Evolutionary conservation across 352 stramenopile species (phyloP).

Genomic region (Globisporangium paroecandrum): DNA sequence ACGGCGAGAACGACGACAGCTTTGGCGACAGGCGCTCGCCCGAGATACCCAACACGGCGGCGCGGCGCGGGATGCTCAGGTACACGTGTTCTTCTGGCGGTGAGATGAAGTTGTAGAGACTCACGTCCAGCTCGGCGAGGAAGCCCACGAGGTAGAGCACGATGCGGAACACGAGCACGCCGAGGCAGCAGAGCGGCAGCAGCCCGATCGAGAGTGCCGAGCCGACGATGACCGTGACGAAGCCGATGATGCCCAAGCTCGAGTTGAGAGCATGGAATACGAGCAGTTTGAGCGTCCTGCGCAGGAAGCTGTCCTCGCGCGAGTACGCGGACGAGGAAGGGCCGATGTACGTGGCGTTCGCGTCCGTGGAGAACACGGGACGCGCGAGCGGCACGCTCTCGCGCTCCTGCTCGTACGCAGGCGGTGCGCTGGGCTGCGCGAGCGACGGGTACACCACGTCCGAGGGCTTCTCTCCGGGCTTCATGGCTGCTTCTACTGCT

Average conservation of each 20-base stretch:
- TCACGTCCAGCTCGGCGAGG: slow-evolving; percentile 55
- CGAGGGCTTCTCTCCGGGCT: slow-evolving; percentile 13
- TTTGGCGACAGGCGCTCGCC: slow-evolving; percentile 51
- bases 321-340: slow-evolving; percentile 15
- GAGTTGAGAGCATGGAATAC: slow-evolving; percentile 65
- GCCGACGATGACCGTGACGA: slow-evolving; percentile 40
- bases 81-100: slow-evolving; percentile 49
- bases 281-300: slow-evolving; percentile 42
- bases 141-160: slow-evolving; percentile 48
- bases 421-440: slow-evolving; percentile 25
- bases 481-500: slow-evolving; percentile 5
- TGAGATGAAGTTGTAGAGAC: slow-evolving; percentile 64
- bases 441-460: slow-evolving; percentile 31
- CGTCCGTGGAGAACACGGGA: slow-evolving; percentile 12
- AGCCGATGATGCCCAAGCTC: slow-evolving; percentile 37
- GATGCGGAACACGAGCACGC: slow-evolving; percentile 50
- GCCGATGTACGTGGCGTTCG: slow-evolving; percentile 16
- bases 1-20: slow-evolving; percentile 39
- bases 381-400: slow-evolving; percentile 24
- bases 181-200: slow-evolving; percentile 54
- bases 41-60: slow-evolving; percentile 31
- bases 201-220: slow-evolving; percentile 34
- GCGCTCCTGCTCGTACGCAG: slow-evolving; percentile 13
- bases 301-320: slow-evolving; percentile 24
- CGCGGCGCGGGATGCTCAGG: slow-evolving; percentile 30